Evolutionary conservation across 768 basidiomycete genomes (phyloP), one percentile per base, ranked within the genome.

Genomic region (Stropharia rugosoannulata): DNA sequence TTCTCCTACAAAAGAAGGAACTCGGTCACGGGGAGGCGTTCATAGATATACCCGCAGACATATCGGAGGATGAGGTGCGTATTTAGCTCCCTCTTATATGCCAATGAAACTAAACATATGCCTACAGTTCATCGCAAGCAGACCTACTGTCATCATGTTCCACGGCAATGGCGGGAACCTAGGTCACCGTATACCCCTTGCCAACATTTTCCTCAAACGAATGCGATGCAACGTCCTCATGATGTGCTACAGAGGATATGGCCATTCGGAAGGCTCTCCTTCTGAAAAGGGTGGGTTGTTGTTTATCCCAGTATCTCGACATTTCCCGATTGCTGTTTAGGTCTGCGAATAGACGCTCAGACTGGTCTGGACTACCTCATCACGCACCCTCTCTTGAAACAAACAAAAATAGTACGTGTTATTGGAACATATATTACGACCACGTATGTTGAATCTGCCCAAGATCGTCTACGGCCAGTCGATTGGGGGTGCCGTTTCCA

Each of bases 191-290:
- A 81, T 98, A 66, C 96, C 95, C 1, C 75, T 97, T 25, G 95
- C 90, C 0, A 81, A 82, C 48, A 81, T 93, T 35, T 96, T 98
- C 66, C 91, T 81, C 65, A 71, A 83, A 45, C 83, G 84, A 64
- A 86, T 93, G 84, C 80, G 91, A 13, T 97, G 94, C 69, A 98
- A 98, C 66, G 93, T 97, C 3, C 74, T 98, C 39, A 93, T 98
- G 88, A 73, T 96, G 56, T 94, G 90, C 46, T 99, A 99, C 67
- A 76, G 96, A 65, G 95, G 95, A 12, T 98, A 98, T 65, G 96
- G 95, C 2, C 80, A 75, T 25, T 95, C 92, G 0, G 90, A 95
- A 62, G 96, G 96, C 2, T 79, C 80, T 0, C 92, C 95, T 1
- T 92, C 87, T 15, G 93, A 97, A 69, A 81, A 84, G 69, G 93